Base-by-base conservation (phyloP, 345 rosid species). In the Eucalyptus grandis region DNA sequence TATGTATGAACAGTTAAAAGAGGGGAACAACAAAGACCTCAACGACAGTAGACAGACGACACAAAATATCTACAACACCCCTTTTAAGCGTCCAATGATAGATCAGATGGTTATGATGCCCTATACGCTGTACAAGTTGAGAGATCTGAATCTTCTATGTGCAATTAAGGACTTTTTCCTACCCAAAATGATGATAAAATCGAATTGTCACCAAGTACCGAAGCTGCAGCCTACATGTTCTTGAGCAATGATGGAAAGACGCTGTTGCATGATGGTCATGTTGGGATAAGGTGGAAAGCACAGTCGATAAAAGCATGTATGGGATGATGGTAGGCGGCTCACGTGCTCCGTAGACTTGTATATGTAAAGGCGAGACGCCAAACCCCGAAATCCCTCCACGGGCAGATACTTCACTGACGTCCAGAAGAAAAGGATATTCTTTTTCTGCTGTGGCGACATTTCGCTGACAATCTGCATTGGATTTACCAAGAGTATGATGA, bases 221-320 rank as follows among this genome's bases (percentile, higher is more conserved):
- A 98, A 97, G 92, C 99, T 96, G 95, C 97, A 95, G 89, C 99
- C 96, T 51, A 98, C 95, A 90, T 97, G 99, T 69, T 96, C 99
- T 92, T 95, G 99, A 44, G 97, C 93, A 7, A 98, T 94, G 90
- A 96, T 43, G 24, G 89, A 88, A 11, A 98, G 93, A 11, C 97
- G 96, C 82, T 96, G 94, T 88, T 86, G 94, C 99, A 98, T 96
- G 86, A 93, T 90, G 53, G 88, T 88, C 91, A 92, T 72, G 87
- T 94, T 94, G 24, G 96, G 92, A 89, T 98, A 97, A 88, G 93
- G 94, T 1, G 99, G 98, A 89, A 97, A 93, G 89, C 96, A 97
- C 91, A 98, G 86, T 58, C 98, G 94, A 92, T 95, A 96, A 89
- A 98, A 98, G 95, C 99, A 98, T 53, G 99, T 98, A 88, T 96